Base-by-base conservation (phyloP, 805 yeast species). In the Teunomyces aglyptinius region DNA sequence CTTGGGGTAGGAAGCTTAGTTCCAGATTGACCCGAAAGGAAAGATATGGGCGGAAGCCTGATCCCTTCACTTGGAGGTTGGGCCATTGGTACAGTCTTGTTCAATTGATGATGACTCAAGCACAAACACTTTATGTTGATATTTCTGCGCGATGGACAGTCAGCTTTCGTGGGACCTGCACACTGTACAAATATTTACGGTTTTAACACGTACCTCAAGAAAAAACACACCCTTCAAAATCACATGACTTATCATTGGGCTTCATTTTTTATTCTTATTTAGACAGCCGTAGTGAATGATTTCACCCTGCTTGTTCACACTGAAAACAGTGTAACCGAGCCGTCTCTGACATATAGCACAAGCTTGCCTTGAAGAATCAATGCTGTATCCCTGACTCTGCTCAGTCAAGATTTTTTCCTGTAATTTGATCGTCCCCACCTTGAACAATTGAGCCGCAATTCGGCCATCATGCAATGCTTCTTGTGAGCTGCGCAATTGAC, bases 271-370 rank as follows among this genome's bases (percentile, higher is more conserved):
- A 33, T 16, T 16, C 27, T 20, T 36, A 35, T 28, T 29, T 24
- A 41, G 16, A 67, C 89, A 83, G 2, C 82, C 82, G 54, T 79
- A 84, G 58, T 83, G 89, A 3, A 80, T 75, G 4, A 79, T 71
- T 3, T 63, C 58, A 22, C 65, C 67, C 38, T 73, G 68, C 0
- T 78, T 77, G 29, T 71, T 69, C 19, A 76, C 75, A 38, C 80
- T 70, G 27, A 82, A 64, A 1, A 85, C 80, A 40, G 80, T 73
- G 50, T 71, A 72, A 2, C 83, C 84, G 28, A 85, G 65, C 10
- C 68, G 61, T 53, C 81, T 82, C 18, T 70, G 65, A 63, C 96
- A 89, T 13, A 81, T 71, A 2, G 64, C 56, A 59, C 96, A 89
- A n/a, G 60, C 61, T 29, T 74, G 68, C 29, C 58, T 61, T 12